phyloP scores from a whole-genome alignment of 2,329 filamentous ascomycete species.

The Tolypocladium tropicale region DNA sequence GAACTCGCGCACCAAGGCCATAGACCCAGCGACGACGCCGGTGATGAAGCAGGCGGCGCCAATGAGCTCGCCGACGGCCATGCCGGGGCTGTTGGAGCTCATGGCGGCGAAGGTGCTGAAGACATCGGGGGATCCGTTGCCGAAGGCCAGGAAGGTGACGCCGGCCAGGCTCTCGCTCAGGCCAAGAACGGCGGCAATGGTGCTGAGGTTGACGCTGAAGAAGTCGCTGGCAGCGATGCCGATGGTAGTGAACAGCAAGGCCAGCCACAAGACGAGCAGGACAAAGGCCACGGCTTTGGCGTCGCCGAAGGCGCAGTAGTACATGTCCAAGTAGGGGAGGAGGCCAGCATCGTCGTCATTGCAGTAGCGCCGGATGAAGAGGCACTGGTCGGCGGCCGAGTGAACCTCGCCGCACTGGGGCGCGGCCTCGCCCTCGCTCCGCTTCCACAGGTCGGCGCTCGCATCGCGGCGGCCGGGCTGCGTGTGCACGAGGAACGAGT shows the following conservation, averaged over 20 bases:
- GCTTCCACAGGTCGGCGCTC: slow-evolving; percentile 12
- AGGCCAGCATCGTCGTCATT: slow-evolving; percentile 83
- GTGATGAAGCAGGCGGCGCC: slow-evolving; percentile 95
- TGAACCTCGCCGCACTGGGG: slow-evolving; percentile 71
- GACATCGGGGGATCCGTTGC: slow-evolving; percentile 95
- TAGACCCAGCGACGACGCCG: slow-evolving; percentile 89
- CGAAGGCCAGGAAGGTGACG: slow-evolving; percentile 92
- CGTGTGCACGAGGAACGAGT: slow-evolving; percentile 27
- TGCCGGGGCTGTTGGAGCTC: slow-evolving; percentile 91
- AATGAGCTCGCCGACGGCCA: slow-evolving; percentile 90
- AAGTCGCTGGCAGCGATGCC: slow-evolving; percentile 98
- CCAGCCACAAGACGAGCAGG: slow-evolving; percentile 73
- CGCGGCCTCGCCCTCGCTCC: slow-evolving; percentile 30
- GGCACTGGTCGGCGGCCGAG: slow-evolving; percentile 68
- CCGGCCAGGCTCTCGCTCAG: slow-evolving; percentile 94
- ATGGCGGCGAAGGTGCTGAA: slow-evolving; percentile 99
- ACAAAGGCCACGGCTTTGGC: slow-evolving; percentile 69
- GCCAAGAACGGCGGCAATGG: slow-evolving; percentile 77
- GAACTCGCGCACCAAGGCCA: slow-evolving; percentile 95
- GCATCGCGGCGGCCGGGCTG: slow-evolving; percentile 3
- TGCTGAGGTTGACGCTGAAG: slow-evolving; percentile 93
- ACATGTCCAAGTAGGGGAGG: slow-evolving; percentile 77
- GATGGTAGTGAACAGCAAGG: slow-evolving; percentile 87
- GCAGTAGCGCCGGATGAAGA: slow-evolving; percentile 75
- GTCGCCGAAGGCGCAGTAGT: slow-evolving; percentile 69